Conservation (phyloP, 495 filamentous ascomycete species). For the Recurvomyces mirabilis region DNA sequence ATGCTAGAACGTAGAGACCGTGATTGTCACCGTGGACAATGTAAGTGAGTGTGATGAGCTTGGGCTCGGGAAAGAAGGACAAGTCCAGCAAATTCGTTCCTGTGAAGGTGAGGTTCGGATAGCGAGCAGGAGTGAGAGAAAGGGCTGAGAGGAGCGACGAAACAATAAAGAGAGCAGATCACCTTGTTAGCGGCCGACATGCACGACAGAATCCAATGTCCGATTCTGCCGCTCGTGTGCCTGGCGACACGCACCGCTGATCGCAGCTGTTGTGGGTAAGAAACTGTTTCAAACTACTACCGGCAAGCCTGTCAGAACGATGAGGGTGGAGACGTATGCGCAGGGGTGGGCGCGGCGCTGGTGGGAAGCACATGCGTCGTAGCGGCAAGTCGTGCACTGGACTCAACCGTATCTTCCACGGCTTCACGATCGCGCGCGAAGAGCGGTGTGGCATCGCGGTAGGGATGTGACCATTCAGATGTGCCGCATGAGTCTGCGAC, state of each 20-base stretch:
- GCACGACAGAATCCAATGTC: too few relatives aligned
- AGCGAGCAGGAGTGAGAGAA: conserved; percentile 14
- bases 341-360: not conserved
- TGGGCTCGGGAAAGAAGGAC: conserved; percentile 26
- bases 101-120: conserved; percentile 12
- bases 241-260: conserved; percentile 1
- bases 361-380: not conserved
- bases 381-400: not conserved
- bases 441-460: too few relatives aligned
- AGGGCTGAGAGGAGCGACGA: too few relatives aligned
- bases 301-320: not conserved
- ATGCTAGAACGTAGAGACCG: conserved; percentile 25
- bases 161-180: too few relatives aligned
- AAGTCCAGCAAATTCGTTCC: conserved; percentile 9
- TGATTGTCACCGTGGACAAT: conserved; percentile 22
- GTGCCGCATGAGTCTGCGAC: too few relatives aligned
- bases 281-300: conserved; percentile 3
- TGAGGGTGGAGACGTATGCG: conserved; percentile 3
- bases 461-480: too few relatives aligned
- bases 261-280: not conserved
- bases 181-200: too few relatives aligned
- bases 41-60: conserved; percentile 31
- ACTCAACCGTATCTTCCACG: too few relatives aligned
- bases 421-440: too few relatives aligned
- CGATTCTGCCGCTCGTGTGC: not conserved